These are phyloP conservation scores for Periconia digitata DNA, from an alignment of 2,329 filamentous ascomycete species.

Conservation along the genomic window DNA sequence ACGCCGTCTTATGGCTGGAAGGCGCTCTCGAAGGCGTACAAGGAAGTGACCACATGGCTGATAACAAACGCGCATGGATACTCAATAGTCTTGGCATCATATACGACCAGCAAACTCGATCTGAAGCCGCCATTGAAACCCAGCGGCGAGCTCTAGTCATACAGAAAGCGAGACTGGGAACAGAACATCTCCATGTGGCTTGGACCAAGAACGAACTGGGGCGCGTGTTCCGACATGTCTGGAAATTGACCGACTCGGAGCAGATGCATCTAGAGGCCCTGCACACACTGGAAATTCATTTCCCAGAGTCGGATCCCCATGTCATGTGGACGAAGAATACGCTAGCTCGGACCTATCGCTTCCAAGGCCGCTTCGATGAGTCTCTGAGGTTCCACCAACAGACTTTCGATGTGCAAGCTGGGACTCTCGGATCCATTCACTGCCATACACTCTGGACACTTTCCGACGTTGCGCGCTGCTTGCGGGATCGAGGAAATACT, in stretches of 20 bases:
- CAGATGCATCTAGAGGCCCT: neutral
- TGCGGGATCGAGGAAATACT: neutral
- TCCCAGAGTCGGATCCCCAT: neutral
- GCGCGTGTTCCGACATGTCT: neutral
- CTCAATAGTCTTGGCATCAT: neutral
- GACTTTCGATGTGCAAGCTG: neutral
- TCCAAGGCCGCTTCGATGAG: neutral
- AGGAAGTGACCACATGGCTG: no score
- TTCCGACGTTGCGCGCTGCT: neutral
- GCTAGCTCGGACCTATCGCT: neutral
- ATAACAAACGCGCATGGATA: neutral
- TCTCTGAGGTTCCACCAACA: neutral
- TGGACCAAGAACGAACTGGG: constrained; percentile 1
- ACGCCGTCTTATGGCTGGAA: neutral
- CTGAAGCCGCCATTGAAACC: neutral
- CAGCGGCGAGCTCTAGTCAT: neutral
- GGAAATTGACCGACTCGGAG: neutral
- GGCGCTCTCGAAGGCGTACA: neutral
- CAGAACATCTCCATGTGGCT: neutral
- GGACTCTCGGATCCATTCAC: neutral
- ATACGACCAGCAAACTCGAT: neutral
- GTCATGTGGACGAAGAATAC: neutral
- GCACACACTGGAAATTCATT: neutral
- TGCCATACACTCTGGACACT: neutral
- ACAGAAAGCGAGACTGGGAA: neutral